Conservation (phyloP, 192 early-diverging fungal species). For the Entophlyctis helioformis region DNA sequence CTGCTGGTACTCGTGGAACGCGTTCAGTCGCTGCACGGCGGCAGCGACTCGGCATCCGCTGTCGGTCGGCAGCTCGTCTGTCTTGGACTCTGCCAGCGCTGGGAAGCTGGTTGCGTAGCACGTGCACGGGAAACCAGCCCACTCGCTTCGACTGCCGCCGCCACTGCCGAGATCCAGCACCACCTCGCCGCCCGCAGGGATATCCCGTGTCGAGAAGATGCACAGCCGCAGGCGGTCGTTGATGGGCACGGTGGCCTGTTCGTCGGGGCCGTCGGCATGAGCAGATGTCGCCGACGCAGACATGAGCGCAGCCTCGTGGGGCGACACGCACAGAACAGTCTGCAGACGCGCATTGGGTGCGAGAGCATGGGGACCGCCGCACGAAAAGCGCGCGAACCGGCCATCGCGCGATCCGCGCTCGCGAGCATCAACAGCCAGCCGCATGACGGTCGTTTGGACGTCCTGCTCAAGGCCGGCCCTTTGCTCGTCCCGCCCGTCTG, state of each 20-base stretch:
- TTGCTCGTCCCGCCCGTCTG: background rate
- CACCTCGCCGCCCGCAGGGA: conserved; percentile 19
- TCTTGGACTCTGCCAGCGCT: background rate
- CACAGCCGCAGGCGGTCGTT: conserved; percentile 13
- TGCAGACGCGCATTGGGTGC: conserved; percentile 17
- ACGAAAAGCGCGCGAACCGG: conserved; percentile 20
- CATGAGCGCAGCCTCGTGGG: background rate
- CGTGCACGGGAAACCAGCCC: conserved; percentile 5
- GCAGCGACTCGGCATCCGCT: too few species aligned
- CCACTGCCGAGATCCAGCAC: conserved; percentile 5
- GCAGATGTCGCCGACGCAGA: background rate
- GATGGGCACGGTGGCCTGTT: background rate
- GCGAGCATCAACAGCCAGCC: conserved; percentile 24
- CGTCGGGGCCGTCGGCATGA: background rate
- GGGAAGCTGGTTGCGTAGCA: too few species aligned
- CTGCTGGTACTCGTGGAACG: background rate
- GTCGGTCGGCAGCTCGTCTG: background rate
- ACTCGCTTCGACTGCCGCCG: conserved; percentile 6
- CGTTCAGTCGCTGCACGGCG: too few species aligned
- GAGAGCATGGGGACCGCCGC: conserved; percentile 7
- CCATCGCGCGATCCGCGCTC: conserved; percentile 14
- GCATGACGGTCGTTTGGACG: background rate
- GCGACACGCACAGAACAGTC: conserved; percentile 7
- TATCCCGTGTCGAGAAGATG: conserved; percentile 16
- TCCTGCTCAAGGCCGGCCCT: background rate